These are phyloP conservation scores for Hypomyces rosellus DNA, from an alignment of 2,329 filamentous ascomycete species.

Conservation along the genomic window DNA sequence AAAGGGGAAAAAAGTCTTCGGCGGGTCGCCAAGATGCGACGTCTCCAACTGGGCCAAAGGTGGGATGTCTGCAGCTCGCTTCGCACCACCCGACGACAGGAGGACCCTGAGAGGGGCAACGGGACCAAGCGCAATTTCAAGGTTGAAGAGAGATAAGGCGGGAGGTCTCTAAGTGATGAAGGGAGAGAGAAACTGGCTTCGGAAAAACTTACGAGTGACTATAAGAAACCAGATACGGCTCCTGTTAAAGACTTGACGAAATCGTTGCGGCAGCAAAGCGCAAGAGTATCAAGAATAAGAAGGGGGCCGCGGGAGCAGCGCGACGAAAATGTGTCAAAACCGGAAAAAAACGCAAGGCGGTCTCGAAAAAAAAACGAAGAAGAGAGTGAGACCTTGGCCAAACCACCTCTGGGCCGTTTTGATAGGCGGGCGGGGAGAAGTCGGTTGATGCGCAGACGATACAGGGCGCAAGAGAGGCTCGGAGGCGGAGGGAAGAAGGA, in stretches of 20 bases:
- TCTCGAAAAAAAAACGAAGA: not conserved
- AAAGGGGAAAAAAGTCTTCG: not conserved
- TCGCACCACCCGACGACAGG: not conserved
- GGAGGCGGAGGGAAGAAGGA: not conserved
- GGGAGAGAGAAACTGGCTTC: not conserved
- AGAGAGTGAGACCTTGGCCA: conserved; percentile 11
- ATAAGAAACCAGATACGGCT: not conserved
- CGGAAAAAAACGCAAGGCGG: not conserved
- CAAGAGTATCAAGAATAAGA: not conserved
- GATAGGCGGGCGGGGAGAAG: conserved; percentile 4
- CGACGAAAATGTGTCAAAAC: not conserved
- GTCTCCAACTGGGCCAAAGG: not conserved
- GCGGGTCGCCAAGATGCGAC: not conserved
- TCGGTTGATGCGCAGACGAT: not conserved
- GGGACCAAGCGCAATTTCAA: too few relatives aligned
- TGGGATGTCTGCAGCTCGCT: not conserved
- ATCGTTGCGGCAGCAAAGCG: conserved; percentile 6
- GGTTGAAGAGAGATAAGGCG: not conserved
- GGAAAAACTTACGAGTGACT: not conserved
- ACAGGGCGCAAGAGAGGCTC: not conserved
- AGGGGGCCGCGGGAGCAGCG: conserved; percentile 2
- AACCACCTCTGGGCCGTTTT: conserved; percentile 5
- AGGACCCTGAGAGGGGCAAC: not conserved
- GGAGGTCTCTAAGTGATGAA: not conserved
- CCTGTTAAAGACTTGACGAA: not conserved